Percentiles rank a stretch among this genome's conserved stretches.
phyloP scores from a whole-genome alignment of 2,329 filamentous ascomycete species.

The Diplocarpon mali region DNA sequence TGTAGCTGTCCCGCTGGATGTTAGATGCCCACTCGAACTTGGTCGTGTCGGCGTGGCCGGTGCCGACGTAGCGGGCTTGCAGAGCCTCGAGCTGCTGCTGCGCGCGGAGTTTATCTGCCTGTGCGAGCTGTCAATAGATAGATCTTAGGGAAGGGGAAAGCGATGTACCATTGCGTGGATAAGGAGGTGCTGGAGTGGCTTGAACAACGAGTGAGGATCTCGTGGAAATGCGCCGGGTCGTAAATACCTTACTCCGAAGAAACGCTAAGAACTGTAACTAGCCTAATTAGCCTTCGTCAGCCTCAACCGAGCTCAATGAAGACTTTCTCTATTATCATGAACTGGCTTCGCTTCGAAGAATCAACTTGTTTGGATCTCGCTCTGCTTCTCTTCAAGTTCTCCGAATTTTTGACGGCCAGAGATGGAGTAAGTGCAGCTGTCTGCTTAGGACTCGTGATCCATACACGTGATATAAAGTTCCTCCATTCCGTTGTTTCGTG shows the following conservation, averaged over 20 bases:
- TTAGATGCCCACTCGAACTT: constrained; percentile 97
- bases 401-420: not conserved
- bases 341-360: too few relatives aligned
- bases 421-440: constrained; percentile 5
- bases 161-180: constrained; percentile 13
- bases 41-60: constrained; percentile 90
- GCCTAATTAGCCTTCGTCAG: too few relatives aligned
- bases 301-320: too few relatives aligned
- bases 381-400: too few relatives aligned
- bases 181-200: not conserved
- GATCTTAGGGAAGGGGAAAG: not conserved
- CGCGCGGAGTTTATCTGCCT: constrained; percentile 96
- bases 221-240: too few relatives aligned
- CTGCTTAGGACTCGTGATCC: not conserved
- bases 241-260: too few relatives aligned
- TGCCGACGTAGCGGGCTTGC: constrained; percentile 91
- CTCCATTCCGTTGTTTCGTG: not conserved
- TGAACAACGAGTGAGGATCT: too few relatives aligned
- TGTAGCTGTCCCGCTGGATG: constrained; percentile 85
- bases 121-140: not conserved
- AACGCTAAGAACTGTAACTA: too few relatives aligned
- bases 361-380: not conserved
- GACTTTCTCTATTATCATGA: too few relatives aligned
- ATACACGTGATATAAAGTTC: constrained; percentile 5
- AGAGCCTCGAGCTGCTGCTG: constrained; percentile 96